Conservation (phyloP, 805 yeast genomes). For the Metschnikowia arizonensis region DNA sequence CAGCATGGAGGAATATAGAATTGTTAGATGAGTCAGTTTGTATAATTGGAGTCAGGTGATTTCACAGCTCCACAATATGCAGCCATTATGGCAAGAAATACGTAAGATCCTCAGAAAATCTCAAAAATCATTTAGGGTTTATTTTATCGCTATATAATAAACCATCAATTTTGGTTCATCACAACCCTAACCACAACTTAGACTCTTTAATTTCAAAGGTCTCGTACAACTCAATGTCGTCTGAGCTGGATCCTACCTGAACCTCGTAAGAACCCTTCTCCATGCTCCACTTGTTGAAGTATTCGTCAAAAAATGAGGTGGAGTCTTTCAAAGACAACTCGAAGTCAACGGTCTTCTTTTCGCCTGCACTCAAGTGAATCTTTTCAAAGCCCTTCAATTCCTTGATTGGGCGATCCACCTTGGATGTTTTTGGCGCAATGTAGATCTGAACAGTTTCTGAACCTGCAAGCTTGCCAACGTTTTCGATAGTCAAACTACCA, state of each 20-base stretch:
- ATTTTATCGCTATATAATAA: neutral
- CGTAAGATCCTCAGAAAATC: too few species aligned
- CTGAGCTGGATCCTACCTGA: constrained; percentile 41
- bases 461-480: constrained; percentile 48
- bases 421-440: constrained; percentile 35
- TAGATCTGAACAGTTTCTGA: constrained; percentile 56
- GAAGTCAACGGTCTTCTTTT: constrained; percentile 34
- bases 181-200: constrained; percentile 16
- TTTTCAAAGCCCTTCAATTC: constrained; percentile 59
- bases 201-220: constrained; percentile 7
- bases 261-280: constrained; percentile 50
- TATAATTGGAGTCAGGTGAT: too few species aligned
- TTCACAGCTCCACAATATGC: too few species aligned
- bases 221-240: constrained; percentile 20
- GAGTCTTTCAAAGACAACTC: constrained; percentile 46
- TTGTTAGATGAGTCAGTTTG: too few species aligned
- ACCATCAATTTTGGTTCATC: neutral
- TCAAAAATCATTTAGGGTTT: neutral
- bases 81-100: neutral
- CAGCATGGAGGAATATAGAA: too few species aligned
- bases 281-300: constrained; percentile 46
- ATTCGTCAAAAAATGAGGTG: constrained; percentile 52
- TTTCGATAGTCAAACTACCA: constrained; percentile 40
- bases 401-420: constrained; percentile 49
- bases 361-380: constrained; percentile 44